phyloP scores from a whole-genome alignment of 148 eudicot species.

The Amaranthus palmeri region DNA sequence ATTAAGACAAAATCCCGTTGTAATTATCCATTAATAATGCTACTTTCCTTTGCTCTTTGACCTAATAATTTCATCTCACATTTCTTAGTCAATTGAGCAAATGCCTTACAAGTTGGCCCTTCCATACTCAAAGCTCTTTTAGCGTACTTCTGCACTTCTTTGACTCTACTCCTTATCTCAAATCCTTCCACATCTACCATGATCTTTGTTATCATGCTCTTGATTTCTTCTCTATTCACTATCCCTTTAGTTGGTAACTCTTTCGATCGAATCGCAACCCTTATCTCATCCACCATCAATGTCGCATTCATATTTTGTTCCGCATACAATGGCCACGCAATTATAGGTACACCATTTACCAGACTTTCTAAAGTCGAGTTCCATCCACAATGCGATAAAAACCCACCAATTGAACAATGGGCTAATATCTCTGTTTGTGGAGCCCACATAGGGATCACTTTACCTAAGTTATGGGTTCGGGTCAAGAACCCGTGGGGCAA shows the following conservation, averaged over 20 bases:
- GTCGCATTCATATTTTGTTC: conserved; percentile 46
- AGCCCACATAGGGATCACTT: conserved; percentile 32
- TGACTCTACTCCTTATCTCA: conserved; percentile 20
- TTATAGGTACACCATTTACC: conserved; percentile 36
- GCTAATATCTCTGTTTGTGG: conserved; percentile 30
- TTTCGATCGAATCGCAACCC: conserved; percentile 31
- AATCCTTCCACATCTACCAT: conserved; percentile 26
- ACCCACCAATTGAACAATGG: conserved; percentile 32
- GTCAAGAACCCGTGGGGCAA: conserved; percentile 29
- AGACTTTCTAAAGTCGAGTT: conserved; percentile 42
- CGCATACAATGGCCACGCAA: conserved; percentile 46
- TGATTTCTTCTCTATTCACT: conserved; percentile 37
- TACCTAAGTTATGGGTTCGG: conserved; percentile 17
- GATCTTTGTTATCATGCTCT: conserved; percentile 26
- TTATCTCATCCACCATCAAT: conserved; percentile 25
- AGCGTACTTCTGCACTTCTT: background rate
- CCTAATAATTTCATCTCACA: background rate
- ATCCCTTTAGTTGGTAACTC: conserved; percentile 26
- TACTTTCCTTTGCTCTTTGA: background rate
- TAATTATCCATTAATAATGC: too few relatives aligned
- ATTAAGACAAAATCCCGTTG: too few relatives aligned
- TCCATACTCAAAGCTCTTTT: conserved; percentile 2
- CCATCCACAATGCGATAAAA: conserved; percentile 48
- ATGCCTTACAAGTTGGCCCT: conserved; percentile 16
- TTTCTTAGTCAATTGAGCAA: background rate